phyloP scores from a whole-genome alignment of 306 rosid genomes.

The Sophora flavescens region DNA sequence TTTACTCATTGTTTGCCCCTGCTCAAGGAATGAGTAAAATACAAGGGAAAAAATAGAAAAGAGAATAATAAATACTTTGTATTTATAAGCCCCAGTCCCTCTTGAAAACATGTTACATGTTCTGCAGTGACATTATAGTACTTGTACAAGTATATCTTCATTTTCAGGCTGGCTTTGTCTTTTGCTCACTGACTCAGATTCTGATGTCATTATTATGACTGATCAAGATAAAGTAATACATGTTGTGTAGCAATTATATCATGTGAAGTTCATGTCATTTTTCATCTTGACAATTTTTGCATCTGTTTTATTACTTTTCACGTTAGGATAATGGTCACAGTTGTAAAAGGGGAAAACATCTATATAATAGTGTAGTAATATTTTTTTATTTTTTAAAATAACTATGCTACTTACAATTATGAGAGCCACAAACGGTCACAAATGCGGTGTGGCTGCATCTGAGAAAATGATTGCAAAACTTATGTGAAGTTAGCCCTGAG shows the following conservation, averaged over 20 bases:
- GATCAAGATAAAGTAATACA: background rate
- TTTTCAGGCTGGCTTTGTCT: too few relatives aligned
- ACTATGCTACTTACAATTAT: constrained; percentile 8
- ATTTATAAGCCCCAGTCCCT: background rate
- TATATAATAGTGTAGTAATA: background rate
- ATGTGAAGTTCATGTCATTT: background rate
- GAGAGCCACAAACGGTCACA: constrained; percentile 24
- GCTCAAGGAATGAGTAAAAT: too few relatives aligned
- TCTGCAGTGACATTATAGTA: constrained; percentile 18
- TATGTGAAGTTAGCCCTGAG: constrained; percentile 30
- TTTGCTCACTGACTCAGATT: too few relatives aligned
- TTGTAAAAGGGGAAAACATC: constrained; percentile 4
- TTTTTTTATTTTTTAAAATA: constrained; percentile 5
- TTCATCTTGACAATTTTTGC: constrained; percentile 2
- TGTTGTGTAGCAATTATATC: background rate
- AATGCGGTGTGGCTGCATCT: constrained; percentile 18
- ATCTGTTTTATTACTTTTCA: background rate
- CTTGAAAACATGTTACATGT: constrained; percentile 25
- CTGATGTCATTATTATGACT: background rate
- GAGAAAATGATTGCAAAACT: constrained; percentile 17
- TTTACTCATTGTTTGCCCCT: too few relatives aligned
- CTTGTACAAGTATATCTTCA: constrained; percentile 18
- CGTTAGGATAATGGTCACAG: constrained; percentile 7
- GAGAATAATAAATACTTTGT: too few relatives aligned
- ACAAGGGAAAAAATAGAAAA: too few relatives aligned